Conservation (phyloP, 495 filamentous ascomycete genomes). For the Penicillium psychrofluorescens region DNA sequence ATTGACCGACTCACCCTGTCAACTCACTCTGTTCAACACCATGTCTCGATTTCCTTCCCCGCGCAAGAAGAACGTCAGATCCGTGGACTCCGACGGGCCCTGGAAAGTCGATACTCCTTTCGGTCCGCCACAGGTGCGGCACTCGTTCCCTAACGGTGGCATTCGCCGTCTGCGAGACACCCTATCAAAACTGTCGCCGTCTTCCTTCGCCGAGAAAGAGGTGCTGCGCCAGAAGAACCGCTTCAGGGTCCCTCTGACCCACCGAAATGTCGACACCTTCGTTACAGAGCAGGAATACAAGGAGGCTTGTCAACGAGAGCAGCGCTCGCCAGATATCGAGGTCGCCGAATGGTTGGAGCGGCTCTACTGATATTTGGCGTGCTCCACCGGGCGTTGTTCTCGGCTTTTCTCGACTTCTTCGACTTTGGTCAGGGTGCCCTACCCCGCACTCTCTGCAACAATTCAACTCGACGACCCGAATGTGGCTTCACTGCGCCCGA, state of each 20-base stretch:
- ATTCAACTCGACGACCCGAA: background rate
- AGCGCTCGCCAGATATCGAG: slow-evolving; percentile 51
- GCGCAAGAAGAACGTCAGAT: slow-evolving; percentile 17
- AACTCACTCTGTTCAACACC: slow-evolving; percentile 1
- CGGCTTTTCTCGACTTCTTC: background rate
- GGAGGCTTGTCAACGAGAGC: slow-evolving; percentile 53
- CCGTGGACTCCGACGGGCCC: slow-evolving; percentile 22
- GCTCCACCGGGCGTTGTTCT: background rate
- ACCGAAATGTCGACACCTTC: slow-evolving; percentile 39
- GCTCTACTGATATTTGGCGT: slow-evolving; percentile 34
- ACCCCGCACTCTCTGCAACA: too few relatives aligned
- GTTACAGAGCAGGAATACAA: slow-evolving; percentile 33
- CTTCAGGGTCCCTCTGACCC: slow-evolving; percentile 34
- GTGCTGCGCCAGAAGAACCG: slow-evolving; percentile 33
- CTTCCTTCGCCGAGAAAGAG: slow-evolving; percentile 34
- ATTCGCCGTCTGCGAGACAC: slow-evolving; percentile 34
- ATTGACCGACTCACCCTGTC: too few relatives aligned
- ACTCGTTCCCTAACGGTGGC: slow-evolving; percentile 19
- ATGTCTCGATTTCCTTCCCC: slow-evolving; percentile 23
- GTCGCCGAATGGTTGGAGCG: slow-evolving; percentile 63
- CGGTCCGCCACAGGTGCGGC: slow-evolving; percentile 28
- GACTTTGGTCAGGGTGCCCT: too few relatives aligned
- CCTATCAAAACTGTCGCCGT: slow-evolving; percentile 26
- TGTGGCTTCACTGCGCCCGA: background rate
- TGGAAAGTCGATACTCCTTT: slow-evolving; percentile 33